Conservation (phyloP, 345 rosid species). For the Citrus reticulata region DNA sequence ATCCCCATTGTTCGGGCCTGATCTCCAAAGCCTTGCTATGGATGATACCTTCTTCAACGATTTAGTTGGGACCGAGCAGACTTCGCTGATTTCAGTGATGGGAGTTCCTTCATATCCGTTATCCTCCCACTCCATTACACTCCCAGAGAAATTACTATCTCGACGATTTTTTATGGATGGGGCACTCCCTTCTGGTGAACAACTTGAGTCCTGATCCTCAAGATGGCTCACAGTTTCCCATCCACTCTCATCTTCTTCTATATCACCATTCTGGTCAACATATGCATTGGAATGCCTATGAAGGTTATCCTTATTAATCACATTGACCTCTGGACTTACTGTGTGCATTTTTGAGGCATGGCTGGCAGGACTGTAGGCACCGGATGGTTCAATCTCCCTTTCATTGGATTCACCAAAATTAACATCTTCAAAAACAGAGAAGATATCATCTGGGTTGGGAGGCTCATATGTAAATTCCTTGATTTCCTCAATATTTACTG, state of each 20-base stretch:
- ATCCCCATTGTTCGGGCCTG: constrained; percentile 55
- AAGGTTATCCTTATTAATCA: constrained; percentile 24
- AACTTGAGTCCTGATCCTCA: constrained; percentile 79
- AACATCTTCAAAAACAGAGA: constrained; percentile 61
- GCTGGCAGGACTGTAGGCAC: constrained; percentile 40
- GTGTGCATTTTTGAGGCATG: constrained; percentile 46
- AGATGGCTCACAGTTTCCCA: constrained; percentile 96
- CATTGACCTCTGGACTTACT: constrained; percentile 47
- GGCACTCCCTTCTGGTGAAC: constrained; percentile 60
- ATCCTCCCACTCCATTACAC: constrained; percentile 59
- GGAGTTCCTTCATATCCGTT: constrained; percentile 54
- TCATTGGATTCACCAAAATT: constrained; percentile 37
- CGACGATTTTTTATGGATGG: constrained; percentile 39
- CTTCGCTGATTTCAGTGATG: constrained; percentile 57
- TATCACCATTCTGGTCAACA: constrained; percentile 39
- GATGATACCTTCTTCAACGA: constrained; percentile 64
- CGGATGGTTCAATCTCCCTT: constrained; percentile 39
- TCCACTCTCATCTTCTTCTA: constrained; percentile 88
- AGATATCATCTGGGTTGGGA: constrained; percentile 57
- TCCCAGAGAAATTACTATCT: constrained; percentile 47
- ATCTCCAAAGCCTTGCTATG: constrained; percentile 73
- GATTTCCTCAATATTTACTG: constrained; percentile 44
- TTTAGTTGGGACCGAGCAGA: constrained; percentile 48
- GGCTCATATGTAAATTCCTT: constrained; percentile 67
- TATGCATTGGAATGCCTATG: constrained; percentile 37